Percentiles rank a stretch among this genome's conserved stretches.
Conservation (phyloP, 2,329 filamentous ascomycete genomes). For the Nothophoma quercina region DNA sequence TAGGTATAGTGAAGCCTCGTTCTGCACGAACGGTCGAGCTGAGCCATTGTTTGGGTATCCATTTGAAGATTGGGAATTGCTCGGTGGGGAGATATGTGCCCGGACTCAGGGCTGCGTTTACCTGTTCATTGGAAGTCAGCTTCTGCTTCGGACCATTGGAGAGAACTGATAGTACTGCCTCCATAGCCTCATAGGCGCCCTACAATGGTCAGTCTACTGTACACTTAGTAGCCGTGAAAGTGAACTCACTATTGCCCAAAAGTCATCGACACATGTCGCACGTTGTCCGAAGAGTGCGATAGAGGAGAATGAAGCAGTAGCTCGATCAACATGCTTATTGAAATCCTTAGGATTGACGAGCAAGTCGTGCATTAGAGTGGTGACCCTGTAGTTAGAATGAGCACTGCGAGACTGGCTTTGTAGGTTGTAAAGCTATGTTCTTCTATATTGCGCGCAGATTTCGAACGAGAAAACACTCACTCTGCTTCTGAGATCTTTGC, state of each 20-base stretch:
- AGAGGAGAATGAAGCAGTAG: slow-evolving; percentile 29
- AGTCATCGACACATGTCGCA: slow-evolving; percentile 24
- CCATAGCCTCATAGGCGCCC: slow-evolving; percentile 30
- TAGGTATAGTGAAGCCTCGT: slow-evolving; percentile 19
- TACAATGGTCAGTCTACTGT: slow-evolving; percentile 10
- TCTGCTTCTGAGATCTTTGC: slow-evolving; percentile 34
- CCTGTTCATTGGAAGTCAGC: slow-evolving; percentile 6
- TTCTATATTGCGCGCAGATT: too few species aligned
- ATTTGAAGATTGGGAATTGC: slow-evolving; percentile 37
- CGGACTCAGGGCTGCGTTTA: slow-evolving; percentile 23
- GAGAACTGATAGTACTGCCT: slow-evolving; percentile 20
- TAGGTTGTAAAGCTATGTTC: neutral
- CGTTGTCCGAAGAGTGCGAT: slow-evolving; percentile 34
- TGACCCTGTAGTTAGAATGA: slow-evolving; percentile 21
- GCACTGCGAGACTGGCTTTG: slow-evolving; percentile 4
- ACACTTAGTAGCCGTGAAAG: neutral
- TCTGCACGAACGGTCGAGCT: slow-evolving; percentile 23
- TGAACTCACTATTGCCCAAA: slow-evolving; percentile 34
- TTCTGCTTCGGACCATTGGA: neutral
- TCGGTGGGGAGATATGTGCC: slow-evolving; percentile 33
- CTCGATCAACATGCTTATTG: slow-evolving; percentile 26
- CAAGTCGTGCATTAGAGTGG: slow-evolving; percentile 54
- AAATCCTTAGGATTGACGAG: slow-evolving; percentile 56
- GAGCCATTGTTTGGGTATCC: slow-evolving; percentile 28
- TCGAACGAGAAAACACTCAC: slow-evolving; percentile 27